Percentiles rank a stretch among this genome's conserved stretches.
Evolutionary conservation across 805 yeast genomes (phyloP).

Genomic region (Ogataea trehaloabstinens): DNA sequence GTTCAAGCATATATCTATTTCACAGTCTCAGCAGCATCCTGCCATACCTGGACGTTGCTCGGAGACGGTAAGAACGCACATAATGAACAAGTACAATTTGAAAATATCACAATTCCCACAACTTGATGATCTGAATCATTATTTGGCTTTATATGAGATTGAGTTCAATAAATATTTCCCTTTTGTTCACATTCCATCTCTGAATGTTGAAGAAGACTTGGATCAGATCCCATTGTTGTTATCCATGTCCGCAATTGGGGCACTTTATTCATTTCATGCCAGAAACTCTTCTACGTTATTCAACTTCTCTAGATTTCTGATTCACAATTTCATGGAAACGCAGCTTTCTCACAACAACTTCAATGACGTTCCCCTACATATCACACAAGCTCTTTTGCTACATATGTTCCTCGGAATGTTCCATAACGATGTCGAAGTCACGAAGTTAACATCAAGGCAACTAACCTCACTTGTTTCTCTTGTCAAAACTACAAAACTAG

Average conservation of each 20-base stretch:
- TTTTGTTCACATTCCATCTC: slow-evolving; percentile 72
- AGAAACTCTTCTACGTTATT: slow-evolving; percentile 69
- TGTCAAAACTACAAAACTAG: slow-evolving; percentile 50
- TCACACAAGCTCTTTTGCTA: slow-evolving; percentile 53
- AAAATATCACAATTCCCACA: slow-evolving; percentile 67
- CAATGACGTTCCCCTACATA: slow-evolving; percentile 55
- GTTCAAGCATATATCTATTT: slow-evolving; percentile 43
- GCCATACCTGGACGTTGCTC: slow-evolving; percentile 39
- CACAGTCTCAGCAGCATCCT: slow-evolving; percentile 29
- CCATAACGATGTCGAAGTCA: slow-evolving; percentile 51
- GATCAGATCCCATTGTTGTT: slow-evolving; percentile 63
- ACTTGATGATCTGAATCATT: slow-evolving; percentile 71
- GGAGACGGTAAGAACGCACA: slow-evolving; percentile 50
- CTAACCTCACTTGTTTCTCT: slow-evolving; percentile 53
- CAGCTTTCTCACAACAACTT: slow-evolving; percentile 42
- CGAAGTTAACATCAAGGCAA: slow-evolving; percentile 49
- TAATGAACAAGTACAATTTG: slow-evolving; percentile 53
- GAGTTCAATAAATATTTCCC: slow-evolving; percentile 84
- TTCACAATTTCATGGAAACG: slow-evolving; percentile 63
- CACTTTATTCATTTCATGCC: slow-evolving; percentile 78
- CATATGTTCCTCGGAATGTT: slow-evolving; percentile 58
- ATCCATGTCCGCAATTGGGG: slow-evolving; percentile 87
- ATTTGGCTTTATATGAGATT: slow-evolving; percentile 67
- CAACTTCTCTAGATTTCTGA: slow-evolving; percentile 62
- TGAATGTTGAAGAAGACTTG: slow-evolving; percentile 46